Conservation (phyloP, 805 yeast genomes). For the Starmerella asiatica region DNA sequence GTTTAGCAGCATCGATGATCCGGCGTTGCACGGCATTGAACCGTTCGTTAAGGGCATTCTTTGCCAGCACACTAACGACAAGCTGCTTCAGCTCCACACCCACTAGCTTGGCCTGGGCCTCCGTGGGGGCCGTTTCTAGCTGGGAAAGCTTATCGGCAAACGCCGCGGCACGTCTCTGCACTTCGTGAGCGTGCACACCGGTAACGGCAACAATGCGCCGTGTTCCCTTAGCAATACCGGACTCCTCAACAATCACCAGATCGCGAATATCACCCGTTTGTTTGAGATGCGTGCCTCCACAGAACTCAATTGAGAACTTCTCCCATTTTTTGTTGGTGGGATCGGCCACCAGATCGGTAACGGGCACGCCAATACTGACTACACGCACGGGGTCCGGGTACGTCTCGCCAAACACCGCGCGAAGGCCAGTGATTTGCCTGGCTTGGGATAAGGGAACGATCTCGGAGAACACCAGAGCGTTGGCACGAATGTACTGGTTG, state of each 20-base stretch:
- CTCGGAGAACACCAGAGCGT: constrained; percentile 62
- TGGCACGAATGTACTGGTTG: constrained; percentile 56
- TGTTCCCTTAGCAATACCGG: constrained; percentile 97
- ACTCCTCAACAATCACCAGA: constrained; percentile 79
- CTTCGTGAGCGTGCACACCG: constrained; percentile 79
- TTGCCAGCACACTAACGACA: constrained; percentile 66
- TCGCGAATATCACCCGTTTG: constrained; percentile 89
- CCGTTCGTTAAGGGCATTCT: constrained; percentile 58
- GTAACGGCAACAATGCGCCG: constrained; percentile 97
- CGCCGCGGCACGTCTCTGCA: constrained; percentile 69
- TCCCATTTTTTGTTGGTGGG: constrained; percentile 69
- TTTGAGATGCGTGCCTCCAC: constrained; percentile 97
- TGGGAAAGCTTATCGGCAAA: constrained; percentile 48
- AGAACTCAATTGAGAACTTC: constrained; percentile 75
- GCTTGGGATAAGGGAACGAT: constrained; percentile 70
- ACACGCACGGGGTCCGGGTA: constrained; percentile 99
- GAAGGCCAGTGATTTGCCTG: constrained; percentile 61
- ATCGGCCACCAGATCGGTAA: constrained; percentile 59
- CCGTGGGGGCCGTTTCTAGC: constrained; percentile 54
- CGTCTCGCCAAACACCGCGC: constrained; percentile 98
- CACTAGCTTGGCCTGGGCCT: constrained; percentile 64
- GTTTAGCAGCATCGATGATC: constrained; percentile 76
- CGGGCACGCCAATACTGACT: constrained; percentile 85
- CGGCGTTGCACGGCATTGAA: constrained; percentile 71
- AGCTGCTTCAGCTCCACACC: constrained; percentile 77